These are phyloP conservation scores for Phytophthora sp. DNA, from an alignment of 352 stramenopile species.

Conservation along the genomic window DNA sequence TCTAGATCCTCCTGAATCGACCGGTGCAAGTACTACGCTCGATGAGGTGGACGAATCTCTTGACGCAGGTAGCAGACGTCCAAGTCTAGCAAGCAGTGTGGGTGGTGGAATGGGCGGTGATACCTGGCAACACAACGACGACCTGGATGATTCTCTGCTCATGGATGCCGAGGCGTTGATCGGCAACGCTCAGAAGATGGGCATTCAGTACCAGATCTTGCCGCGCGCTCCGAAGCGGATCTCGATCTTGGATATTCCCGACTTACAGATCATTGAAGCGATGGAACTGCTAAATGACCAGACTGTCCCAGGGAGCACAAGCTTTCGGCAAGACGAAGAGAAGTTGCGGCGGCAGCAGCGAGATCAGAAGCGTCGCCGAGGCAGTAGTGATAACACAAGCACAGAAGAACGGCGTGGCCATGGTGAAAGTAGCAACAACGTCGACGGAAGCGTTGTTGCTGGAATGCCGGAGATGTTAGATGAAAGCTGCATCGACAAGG, in stretches of 20 bases:
- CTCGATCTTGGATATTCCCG: slow-evolving; percentile 69
- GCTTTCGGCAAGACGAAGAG: slow-evolving; percentile 20
- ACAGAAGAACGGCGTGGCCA: slow-evolving; percentile 13
- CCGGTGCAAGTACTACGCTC: slow-evolving; percentile 27
- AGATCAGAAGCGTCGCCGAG: slow-evolving; percentile 24
- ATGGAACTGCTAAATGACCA: slow-evolving; percentile 34
- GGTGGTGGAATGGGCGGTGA: slow-evolving; percentile 26
- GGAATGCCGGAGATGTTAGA: slow-evolving; percentile 30
- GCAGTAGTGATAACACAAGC: slow-evolving; percentile 24
- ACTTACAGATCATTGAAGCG: slow-evolving; percentile 71
- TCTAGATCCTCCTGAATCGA: slow-evolving; percentile 27
- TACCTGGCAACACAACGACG: slow-evolving; percentile 31
- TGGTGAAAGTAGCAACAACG: slow-evolving; percentile 21
- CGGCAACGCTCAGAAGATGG: slow-evolving; percentile 74
- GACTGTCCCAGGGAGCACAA: slow-evolving; percentile 5
- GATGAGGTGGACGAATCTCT: slow-evolving; percentile 33
- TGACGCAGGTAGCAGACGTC: slow-evolving; percentile 21
- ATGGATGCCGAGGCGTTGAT: slow-evolving; percentile 76
- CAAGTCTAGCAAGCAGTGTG: slow-evolving; percentile 31
- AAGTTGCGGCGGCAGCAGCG: slow-evolving; percentile 22
- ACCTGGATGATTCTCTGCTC: slow-evolving; percentile 59
- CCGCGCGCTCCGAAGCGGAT: slow-evolving; percentile 59
- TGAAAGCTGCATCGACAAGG: slow-evolving; percentile 51
- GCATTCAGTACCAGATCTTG: slow-evolving; percentile 64
- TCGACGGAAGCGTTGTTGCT: slow-evolving; percentile 25